Evolutionary conservation across 768 basidiomycete species (phyloP).

Genomic region (Collybia nuda): DNA sequence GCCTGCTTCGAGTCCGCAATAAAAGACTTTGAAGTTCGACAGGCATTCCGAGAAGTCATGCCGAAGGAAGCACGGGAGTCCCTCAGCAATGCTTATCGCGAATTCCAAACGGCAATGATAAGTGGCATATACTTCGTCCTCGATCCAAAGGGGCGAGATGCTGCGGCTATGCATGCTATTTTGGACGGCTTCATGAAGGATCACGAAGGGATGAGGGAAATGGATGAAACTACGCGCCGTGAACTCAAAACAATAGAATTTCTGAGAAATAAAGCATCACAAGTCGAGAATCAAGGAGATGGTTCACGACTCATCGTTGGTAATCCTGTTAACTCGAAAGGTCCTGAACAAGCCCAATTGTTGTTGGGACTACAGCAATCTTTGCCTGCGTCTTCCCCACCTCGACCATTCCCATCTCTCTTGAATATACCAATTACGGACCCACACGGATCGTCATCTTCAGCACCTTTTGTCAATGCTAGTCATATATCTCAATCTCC

Average conservation of each 20-base stretch:
- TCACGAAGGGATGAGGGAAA: conserved; percentile 60
- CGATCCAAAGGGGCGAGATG: conserved; percentile 70
- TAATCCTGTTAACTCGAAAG: conserved; percentile 22
- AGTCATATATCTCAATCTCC: conserved; percentile 44
- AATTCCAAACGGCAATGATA: conserved; percentile 90
- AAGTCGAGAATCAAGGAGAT: conserved; percentile 39
- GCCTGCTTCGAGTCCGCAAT: conserved; percentile 93
- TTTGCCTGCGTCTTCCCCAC: conserved; percentile 28
- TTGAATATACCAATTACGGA: conserved; percentile 24
- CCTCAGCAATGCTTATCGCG: conserved; percentile 79
- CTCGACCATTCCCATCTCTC: conserved; percentile 29
- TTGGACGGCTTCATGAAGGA: conserved; percentile 77
- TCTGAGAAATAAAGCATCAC: conserved; percentile 66
- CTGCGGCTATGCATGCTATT: conserved; percentile 73
- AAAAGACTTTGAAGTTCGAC: conserved; percentile 80
- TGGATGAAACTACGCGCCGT: conserved; percentile 80
- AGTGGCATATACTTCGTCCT: conserved; percentile 84
- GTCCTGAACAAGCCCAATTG: conserved; percentile 48
- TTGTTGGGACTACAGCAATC: conserved; percentile 48
- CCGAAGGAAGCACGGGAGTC: conserved; percentile 67
- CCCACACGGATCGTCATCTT: conserved; percentile 20
- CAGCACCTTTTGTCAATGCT: conserved; percentile 22
- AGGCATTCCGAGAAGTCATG: conserved; percentile 60
- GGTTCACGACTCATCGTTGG: conserved; percentile 18
- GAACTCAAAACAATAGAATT: conserved; percentile 88